Percentiles rank a stretch among this genome's conserved stretches.
phyloP scores from a whole-genome alignment of 2,329 filamentous ascomycete genomes.

The Proliferodiscus dingleyae region DNA sequence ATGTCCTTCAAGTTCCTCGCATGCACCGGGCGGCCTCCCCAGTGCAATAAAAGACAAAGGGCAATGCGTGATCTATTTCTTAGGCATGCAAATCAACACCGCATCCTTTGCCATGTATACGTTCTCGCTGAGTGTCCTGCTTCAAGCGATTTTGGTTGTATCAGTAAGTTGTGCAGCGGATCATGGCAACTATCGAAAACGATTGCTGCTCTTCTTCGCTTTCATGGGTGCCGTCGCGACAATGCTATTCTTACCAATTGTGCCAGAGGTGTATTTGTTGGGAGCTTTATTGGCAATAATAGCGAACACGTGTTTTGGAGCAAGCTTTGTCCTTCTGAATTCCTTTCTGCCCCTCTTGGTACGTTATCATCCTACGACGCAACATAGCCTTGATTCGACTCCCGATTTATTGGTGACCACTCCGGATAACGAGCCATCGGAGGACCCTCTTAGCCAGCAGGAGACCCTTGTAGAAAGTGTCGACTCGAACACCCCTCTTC shows the following conservation, averaged over 20 bases:
- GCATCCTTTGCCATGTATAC: constrained; percentile 98
- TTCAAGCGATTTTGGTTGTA: constrained; percentile 87
- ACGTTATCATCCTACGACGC: constrained; percentile 61
- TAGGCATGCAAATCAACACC: constrained; percentile 87
- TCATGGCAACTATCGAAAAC: constrained; percentile 88
- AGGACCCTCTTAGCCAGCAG: constrained; percentile 9
- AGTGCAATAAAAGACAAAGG: constrained; percentile 37
- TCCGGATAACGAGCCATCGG: constrained; percentile 16
- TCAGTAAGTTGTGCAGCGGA: constrained; percentile 96
- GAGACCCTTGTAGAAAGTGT: constrained; percentile 28
- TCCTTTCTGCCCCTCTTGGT: constrained; percentile 91
- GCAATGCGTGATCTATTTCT: constrained; percentile 77
- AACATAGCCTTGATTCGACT: constrained; percentile 24
- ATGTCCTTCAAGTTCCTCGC: constrained; percentile 42
- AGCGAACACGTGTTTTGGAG: constrained; percentile 90
- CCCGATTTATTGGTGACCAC: constrained; percentile 22
- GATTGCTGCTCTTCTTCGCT: constrained; percentile 78
- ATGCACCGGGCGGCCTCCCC: constrained; percentile 17
- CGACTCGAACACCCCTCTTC: constrained; percentile 42
- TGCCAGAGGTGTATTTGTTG: constrained; percentile 70
- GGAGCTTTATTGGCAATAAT: constrained; percentile 82
- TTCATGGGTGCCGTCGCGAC: constrained; percentile 75
- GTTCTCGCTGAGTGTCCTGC: constrained; percentile 84
- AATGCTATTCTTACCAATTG: constrained; percentile 82
- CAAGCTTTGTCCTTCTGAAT: constrained; percentile 91